Evolutionary conservation across 176 grass and related monocot species (phyloP), one percentile per base, ranked within the genome.

Genomic region (Rhynchospora breviuscula): DNA sequence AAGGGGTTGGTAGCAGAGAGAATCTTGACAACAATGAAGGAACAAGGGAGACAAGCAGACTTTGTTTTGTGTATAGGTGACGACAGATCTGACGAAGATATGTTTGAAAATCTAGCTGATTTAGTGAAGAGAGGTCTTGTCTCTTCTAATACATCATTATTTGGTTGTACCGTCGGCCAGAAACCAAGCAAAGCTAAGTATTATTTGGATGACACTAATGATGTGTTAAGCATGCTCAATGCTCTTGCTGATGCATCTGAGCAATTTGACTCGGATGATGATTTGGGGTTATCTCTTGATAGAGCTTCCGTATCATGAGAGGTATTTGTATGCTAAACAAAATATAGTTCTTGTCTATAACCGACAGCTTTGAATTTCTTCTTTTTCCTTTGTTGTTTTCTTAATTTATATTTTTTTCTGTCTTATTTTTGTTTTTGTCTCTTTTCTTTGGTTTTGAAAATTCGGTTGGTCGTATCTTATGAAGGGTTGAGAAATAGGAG

Each of bases 171-270:
- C 0, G 95, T 98, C 9, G 95, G 95, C 73, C 95, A 98, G 85
- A 98, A 98, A 82, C 95, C 95, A 25, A 98, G 95, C 89, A 98
- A 94, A 81, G 95, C 92, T n/a, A 98, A 91, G 87, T 98, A 94
- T 81, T 98, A 98, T 87, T 85, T 98, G 81, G 95, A 98, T 18
- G 95, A 98, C 87, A 98, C 95, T 40, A 89, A 77, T 48, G 95
- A 98, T 73, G 95, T 98, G 19, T 59, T 92, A 78, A 98, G 54
- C 73, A 98, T 98, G 95, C 87, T 98, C 48, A 86, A 88, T 8
- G 68, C 84, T 46, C 84, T 98, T 19, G 90, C 90, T 11, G 86
- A 94, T 84, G 88, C 89, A 67, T 91, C 90, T 68, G 90, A 93
- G 46, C 14, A 51, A 56, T 82, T 31, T 26, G 63, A 82, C 60